These are phyloP conservation scores for Beauveria varroae DNA, from an alignment of 2,329 filamentous ascomycete genomes.

Conservation along the genomic window DNA sequence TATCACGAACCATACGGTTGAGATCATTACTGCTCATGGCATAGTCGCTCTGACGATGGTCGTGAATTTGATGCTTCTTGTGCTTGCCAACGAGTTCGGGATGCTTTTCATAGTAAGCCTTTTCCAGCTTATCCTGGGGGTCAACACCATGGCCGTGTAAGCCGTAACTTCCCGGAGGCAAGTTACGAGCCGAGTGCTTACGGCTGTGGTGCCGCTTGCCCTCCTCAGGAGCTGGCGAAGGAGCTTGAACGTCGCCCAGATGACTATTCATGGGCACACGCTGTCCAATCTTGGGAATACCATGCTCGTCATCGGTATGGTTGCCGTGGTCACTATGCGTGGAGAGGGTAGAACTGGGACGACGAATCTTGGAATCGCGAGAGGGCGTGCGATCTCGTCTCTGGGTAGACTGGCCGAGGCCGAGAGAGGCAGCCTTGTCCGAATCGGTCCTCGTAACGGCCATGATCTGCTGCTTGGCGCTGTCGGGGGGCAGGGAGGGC, in stretches of 20 bases:
- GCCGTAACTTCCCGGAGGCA: constrained; percentile 85
- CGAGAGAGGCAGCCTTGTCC: constrained; percentile 75
- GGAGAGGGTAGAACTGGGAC: constrained; percentile 53
- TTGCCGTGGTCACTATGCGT: constrained; percentile 40
- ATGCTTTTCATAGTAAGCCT: constrained; percentile 88
- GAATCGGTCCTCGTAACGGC: constrained; percentile 87
- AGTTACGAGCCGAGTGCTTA: constrained; percentile 62
- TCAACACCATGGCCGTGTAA: constrained; percentile 79
- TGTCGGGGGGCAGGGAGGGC: constrained; percentile 73
- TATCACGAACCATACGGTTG: constrained; percentile 79
- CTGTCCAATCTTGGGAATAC: constrained; percentile 86
- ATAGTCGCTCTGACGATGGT: constrained; percentile 57
- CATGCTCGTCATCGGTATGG: constrained; percentile 65
- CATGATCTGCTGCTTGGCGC: constrained; percentile 76
- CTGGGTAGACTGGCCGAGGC: constrained; percentile 62
- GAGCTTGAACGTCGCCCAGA: constrained; percentile 92
- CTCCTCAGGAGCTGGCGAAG: constrained; percentile 53
- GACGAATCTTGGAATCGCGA: constrained; percentile 51
- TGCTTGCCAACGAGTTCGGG: constrained; percentile 75
- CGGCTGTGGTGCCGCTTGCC: constrained; percentile 54
- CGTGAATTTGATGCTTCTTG: constrained; percentile 47
- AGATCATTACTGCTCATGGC: constrained; percentile 84
- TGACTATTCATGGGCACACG: constrained; percentile 91
- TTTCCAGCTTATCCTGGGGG: constrained; percentile 74
- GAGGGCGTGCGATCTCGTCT: constrained; percentile 41